These are phyloP conservation scores for Emericellopsis terricola DNA, from an alignment of 495 filamentous ascomycete species.

Conservation along the genomic window DNA sequence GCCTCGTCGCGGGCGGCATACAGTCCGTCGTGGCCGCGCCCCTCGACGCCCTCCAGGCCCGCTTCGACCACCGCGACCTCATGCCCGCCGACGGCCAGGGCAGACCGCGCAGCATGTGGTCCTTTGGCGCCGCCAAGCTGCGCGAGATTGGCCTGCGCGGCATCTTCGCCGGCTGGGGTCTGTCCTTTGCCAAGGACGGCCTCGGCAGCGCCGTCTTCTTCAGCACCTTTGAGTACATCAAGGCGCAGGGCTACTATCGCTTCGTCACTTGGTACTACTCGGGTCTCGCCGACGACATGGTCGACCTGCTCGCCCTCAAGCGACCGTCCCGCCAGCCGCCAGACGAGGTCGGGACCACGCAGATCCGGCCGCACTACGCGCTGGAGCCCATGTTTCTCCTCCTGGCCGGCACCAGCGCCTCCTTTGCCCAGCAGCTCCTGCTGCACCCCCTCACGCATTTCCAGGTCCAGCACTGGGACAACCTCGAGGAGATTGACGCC, in stretches of 20 bases:
- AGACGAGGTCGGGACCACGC: slow-evolving; percentile 6
- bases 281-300: slow-evolving; percentile 23
- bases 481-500: slow-evolving; percentile 57
- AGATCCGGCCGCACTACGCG: slow-evolving; percentile 70
- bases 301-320: slow-evolving; percentile 22
- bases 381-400: slow-evolving; percentile 71
- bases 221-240: slow-evolving; percentile 68
- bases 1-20: slow-evolving; percentile 56
- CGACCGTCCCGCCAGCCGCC: slow-evolving; percentile 10
- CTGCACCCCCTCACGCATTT: slow-evolving; percentile 60
- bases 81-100: slow-evolving; percentile 30
- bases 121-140: slow-evolving; percentile 55
- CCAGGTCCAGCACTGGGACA: slow-evolving; percentile 61
- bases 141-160: slow-evolving; percentile 62
- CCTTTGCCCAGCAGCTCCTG: slow-evolving; percentile 57
- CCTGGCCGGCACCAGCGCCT: slow-evolving; percentile 58
- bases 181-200: slow-evolving; percentile 67
- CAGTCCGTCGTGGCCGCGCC: slow-evolving; percentile 73
- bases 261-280: slow-evolving; percentile 70
- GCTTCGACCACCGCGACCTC: slow-evolving; percentile 54
- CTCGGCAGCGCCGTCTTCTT: slow-evolving; percentile 76
- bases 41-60: slow-evolving; percentile 72
- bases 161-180: slow-evolving; percentile 64
- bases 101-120: slow-evolving; percentile 53
- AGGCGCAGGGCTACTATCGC: slow-evolving; percentile 67